Evolutionary conservation across 345 rosid genomes (phyloP), one percentile per base, ranked within the genome.

Genomic region (Euphorbia peplus): DNA sequence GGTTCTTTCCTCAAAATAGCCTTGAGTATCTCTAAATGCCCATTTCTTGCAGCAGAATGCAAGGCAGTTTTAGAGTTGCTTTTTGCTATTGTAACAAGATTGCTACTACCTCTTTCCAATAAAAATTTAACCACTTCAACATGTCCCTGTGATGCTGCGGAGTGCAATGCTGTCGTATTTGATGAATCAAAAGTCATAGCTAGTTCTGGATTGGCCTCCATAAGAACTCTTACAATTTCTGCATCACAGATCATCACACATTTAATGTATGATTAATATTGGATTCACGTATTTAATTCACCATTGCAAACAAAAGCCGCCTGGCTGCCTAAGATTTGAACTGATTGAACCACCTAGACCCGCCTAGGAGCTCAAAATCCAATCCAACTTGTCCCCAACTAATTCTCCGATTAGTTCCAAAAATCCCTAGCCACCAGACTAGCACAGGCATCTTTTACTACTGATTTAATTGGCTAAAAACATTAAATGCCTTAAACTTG

Each of bases 31-130:
- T 87, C 86, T 28, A 85, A 57, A 73, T 95, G 96, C 11, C 96
- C 99, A 25, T 91, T 90, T 71, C 97, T 85, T 10, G 99, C 91
- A 0, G 90, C 90, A 2, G 95, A 88, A 78, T 95, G 99, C 75
- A 95, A 67, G 16, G 90, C 85, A 0, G 93, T 95, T 73, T 91
- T 95, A 26, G 85, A 92, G 18, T 95, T 95, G 75, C 78, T 88
- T 75, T 54, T 88, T 0, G 91, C 89, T 39, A 95, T 88, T 10
- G 73, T 64, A 3, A 86, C 90, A 14, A 90, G 60, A n/a, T 28
- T 63, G 63, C 76, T 82, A 67, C 88, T 80, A 59, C 83, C 82
- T 53, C 74, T 80, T 51, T 86, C 97, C 80, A 95, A 71, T 41
- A 91, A 78, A 69, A 83, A 86, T 60, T 76, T 78, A 50, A 91